Evolutionary conservation across 2,329 filamentous ascomycete species (phyloP), one percentile per base, ranked within the genome.

Genomic region (Claviceps maximensis): DNA sequence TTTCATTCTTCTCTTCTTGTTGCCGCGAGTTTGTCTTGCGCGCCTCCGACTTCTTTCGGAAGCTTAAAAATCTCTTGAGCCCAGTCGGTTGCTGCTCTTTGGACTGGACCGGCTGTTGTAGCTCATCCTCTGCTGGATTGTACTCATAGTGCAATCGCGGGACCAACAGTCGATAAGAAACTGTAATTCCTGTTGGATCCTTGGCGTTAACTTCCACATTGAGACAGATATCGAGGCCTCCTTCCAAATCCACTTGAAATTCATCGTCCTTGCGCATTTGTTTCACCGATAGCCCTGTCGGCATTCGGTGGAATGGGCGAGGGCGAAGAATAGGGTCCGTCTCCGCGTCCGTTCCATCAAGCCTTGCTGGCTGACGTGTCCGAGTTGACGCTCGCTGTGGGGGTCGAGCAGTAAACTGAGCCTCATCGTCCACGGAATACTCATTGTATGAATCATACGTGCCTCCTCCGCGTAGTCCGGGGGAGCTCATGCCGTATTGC

Each of bases 131-230:
- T 51, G 71, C 70, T 2, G 64, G 63, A 17, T 69, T 65, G 55
- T 78, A 75, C 50, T 79, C 75, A 54, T 83, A 83, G 68, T 76
- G 77, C 50, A 98, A 71, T 51, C 82, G 81, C 12, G 94, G 93
- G 5, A 98, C 84, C 1, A 97, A 76, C 5, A 98, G 71, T 41
- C 89, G 77, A 66, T 98, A 98, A 9, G 89, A 88, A 50, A 82
- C 80, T 0, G 93, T 98, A 58, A 88, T 89, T 15, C 93, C 94
- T 0, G 86, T 78, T 0, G 93, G 91, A 61, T 98, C 89, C 57
- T 81, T 82, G 46, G 87, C 79, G 61, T 85, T 89, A 56, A 96
- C 82, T 69, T 98, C 93, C 57, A 95, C 82, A 61, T 96, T 95
- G 45, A 98, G 70, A 50, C 82, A 86, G 38, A 98, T 84, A 58